Base-by-base conservation (phyloP, 73 alveolate species). In the Urostyla sp. region DNA sequence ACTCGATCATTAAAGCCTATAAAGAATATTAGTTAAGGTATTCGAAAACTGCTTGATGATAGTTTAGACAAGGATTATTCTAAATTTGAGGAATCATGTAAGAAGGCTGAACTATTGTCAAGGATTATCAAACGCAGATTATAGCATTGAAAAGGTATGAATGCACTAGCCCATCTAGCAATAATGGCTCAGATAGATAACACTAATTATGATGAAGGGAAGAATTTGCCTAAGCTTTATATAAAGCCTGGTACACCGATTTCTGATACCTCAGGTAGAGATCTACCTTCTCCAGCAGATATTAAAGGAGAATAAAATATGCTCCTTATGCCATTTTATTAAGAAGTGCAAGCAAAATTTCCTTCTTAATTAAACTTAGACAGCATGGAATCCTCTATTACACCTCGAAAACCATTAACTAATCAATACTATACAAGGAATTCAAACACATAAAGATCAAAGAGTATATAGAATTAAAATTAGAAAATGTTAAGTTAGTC, bases 241-340 rank as follows among this genome's bases (percentile, higher is more conserved):
- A 28, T 75, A 20, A 53, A 67, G 24, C 34, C 1, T 26, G 87
- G 87, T 10, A 56, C 87, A 2, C 87, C 87, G 5, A 57, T 75
- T 24, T 75, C 87, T 16, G 87, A 75, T 18, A 55, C 57, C 4
- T 75, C 87, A 0, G 78, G 72, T 28, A 54, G 78, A 16, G 78
- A 75, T 31, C 46, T 75, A 16, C 87, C 87, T 15, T 75, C 87
- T 6, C 87, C 87, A 2, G 83, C 83, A 11, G 83, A 69, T 45
- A 69, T 69, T 24, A 69, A 49, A 69, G 83, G 83, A 16, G 83
- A 69, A 24, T 37, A 45, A 13, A 69, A 69, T 46, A 69, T 69
- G 5, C 54, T 69, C 2, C 55, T 69, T 30, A 52, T 69, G 3
- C 83, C 83, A 6, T 69, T 20, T 49, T 69, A 69, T 35, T 45